These are phyloP conservation scores for Tricholoma matsutake DNA, from an alignment of 768 basidiomycete genomes.

Conservation along the genomic window DNA sequence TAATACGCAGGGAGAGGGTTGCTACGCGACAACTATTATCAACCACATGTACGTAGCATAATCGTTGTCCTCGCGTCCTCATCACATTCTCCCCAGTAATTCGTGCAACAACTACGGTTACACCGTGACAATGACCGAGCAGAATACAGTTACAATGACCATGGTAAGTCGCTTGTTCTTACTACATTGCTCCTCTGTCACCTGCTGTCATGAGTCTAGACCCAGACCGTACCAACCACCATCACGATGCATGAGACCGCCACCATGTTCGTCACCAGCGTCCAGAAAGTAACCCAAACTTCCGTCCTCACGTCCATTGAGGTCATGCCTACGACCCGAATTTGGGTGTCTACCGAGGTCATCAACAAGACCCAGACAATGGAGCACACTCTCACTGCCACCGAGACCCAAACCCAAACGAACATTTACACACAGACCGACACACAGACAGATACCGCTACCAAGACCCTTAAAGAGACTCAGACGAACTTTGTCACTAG, in stretches of 20 bases:
- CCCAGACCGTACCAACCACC: constrained; percentile 41
- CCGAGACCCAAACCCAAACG: constrained; percentile 55
- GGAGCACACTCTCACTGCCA: constrained; percentile 61
- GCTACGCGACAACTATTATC: constrained; percentile 67
- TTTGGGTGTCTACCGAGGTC: constrained; percentile 66
- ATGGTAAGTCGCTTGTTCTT: constrained; percentile 13
- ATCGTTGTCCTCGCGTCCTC: not conserved
- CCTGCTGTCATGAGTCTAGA: constrained; percentile 10
- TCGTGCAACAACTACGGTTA: constrained; percentile 25
- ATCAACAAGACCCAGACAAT: constrained; percentile 54
- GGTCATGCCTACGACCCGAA: constrained; percentile 58
- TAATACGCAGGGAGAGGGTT: constrained; percentile 39
- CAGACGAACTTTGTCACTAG: constrained; percentile 53
- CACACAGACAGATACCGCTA: constrained; percentile 47
- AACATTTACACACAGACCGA: constrained; percentile 51
- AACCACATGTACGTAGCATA: constrained; percentile 27
- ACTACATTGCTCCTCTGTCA: constrained; percentile 2
- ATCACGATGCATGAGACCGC: constrained; percentile 37
- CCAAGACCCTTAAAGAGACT: constrained; percentile 46
- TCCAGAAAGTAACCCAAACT: constrained; percentile 40
- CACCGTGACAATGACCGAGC: constrained; percentile 37
- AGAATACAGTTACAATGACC: constrained; percentile 31
- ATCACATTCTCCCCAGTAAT: constrained; percentile 12
- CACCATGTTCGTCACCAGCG: constrained; percentile 33
- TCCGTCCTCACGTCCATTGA: constrained; percentile 49